Evolutionary conservation across 768 basidiomycete genomes (phyloP).

Genomic region (Rhodotorula taiwanensis): DNA sequence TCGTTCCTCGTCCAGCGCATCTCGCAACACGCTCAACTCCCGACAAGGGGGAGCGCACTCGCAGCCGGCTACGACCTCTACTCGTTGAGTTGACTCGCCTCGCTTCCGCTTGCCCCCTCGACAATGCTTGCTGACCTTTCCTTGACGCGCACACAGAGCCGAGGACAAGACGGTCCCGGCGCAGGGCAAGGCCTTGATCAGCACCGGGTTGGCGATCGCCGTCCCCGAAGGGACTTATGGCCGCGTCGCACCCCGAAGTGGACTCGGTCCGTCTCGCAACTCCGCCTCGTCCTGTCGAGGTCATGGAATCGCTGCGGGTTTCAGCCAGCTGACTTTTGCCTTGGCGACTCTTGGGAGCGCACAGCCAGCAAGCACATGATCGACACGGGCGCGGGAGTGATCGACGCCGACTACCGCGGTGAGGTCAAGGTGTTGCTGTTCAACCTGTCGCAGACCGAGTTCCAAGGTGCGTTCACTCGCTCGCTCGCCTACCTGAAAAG

Average conservation of each 20-base stretch:
- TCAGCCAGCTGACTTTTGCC: too few relatives aligned
- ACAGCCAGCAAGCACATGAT: conserved; percentile 95
- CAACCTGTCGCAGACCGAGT: conserved; percentile 84
- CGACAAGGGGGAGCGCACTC: conserved; percentile 75
- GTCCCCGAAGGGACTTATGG: conserved; percentile 92
- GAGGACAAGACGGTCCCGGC: conserved; percentile 78
- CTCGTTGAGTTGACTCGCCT: too few relatives aligned
- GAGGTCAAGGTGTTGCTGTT: conserved; percentile 83
- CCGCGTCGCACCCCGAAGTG: conserved; percentile 89
- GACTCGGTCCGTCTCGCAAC: conserved; percentile 62
- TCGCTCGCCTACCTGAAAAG: too few relatives aligned
- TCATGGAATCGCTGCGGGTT: too few relatives aligned
- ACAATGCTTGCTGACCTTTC: background rate
- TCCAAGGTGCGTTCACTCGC: conserved; percentile 56
- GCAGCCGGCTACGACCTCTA: conserved; percentile 95
- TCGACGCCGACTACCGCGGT: conserved; percentile 95
- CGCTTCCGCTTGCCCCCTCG: background rate
- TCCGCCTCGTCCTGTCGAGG: background rate
- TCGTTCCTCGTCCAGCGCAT: conserved; percentile 59
- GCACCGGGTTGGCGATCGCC: conserved; percentile 86
- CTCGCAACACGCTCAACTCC: conserved; percentile 71
- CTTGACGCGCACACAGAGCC: conserved; percentile 53
- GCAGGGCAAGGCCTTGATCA: conserved; percentile 80
- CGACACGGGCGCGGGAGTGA: conserved; percentile 92
- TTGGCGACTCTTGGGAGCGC: background rate